Base-by-base conservation (phyloP, 768 basidiomycete genomes). In the Rhodotorula graminis region DNA sequence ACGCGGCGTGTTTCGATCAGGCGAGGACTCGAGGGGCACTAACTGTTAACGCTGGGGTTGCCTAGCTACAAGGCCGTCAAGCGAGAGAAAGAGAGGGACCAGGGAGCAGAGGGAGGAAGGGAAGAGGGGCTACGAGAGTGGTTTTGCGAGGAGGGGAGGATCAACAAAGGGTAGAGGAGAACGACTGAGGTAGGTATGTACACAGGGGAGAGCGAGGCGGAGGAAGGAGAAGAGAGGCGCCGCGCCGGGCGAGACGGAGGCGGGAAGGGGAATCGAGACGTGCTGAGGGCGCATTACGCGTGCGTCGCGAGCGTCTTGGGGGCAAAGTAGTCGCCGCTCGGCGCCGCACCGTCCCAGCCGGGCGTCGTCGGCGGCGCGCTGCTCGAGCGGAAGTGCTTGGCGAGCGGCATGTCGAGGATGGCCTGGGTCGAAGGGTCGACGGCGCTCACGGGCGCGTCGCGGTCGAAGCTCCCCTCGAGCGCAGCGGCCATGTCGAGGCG, bases 281-380 rank as follows among this genome's bases (percentile, higher is more conserved):
- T 25, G n/a, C 3, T 29, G 29, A 27, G 50, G n/a, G 8, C n/a
- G 29, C 29, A 33, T 29, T n/a, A 33, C 29, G 29, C 29, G 14
- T 18, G 27, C 8, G n/a, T 19, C 37, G 37, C 40, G 40, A 25
- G 10, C 23, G 23, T 60, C 42, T 61, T 61, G 9, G 44, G 44
- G 27, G 44, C 29, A 14, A 61, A 61, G 61, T 61, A 61, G 61
- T 61, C 61, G 19, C 46, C 61, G 15, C 14, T 49, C 18, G 61
- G 61, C 29, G 44, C 44, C 9, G 61, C 44, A 9, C n/a, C 46
- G 46, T 49, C 61, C 61, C 61, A 61, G 2, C 61, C 44, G 18
- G 61, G 61, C n/a, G 61, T 61, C 44, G 61, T 61, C n/a, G 61
- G 61, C 16, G 61, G 61, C 16, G 61, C 61, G 61, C 61, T 61